phyloP scores from a whole-genome alignment of 2,329 filamentous ascomycete species.

The Fusarium sp. region DNA sequence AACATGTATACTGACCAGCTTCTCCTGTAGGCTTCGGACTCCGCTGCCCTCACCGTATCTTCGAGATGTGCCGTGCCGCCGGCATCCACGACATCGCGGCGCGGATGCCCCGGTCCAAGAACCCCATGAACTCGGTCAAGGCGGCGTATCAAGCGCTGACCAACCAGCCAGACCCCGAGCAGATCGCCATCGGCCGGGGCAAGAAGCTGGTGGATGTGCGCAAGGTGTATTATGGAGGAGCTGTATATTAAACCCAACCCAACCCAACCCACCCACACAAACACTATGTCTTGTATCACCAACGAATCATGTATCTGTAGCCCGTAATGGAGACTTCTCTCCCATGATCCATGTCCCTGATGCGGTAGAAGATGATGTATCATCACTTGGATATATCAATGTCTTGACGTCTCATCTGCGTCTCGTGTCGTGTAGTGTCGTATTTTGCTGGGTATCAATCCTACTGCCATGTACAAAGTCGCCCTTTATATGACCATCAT shows the following conservation, averaged over 20 bases:
- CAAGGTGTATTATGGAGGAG: conserved; percentile 95
- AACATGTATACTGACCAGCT: conserved; percentile 8
- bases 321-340: conserved; percentile 37
- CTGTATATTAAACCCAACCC: conserved; percentile 64
- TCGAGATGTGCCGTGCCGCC: conserved; percentile 88
- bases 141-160: conserved; percentile 85
- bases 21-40: conserved; percentile 84
- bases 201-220: conserved; percentile 96
- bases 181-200: conserved; percentile 87
- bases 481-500: background rate
- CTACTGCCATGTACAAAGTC: background rate
- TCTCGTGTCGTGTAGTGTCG: conserved; percentile 17
- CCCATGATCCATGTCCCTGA: conserved; percentile 15
- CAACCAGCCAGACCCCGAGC: conserved; percentile 86
- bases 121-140: conserved; percentile 98
- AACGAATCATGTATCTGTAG: conserved; percentile 42
- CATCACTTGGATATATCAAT: conserved; percentile 30
- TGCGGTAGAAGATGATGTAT: conserved; percentile 21
- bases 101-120: conserved; percentile 83
- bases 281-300: conserved; percentile 38
- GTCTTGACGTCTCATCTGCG: conserved; percentile 8
- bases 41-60: conserved; percentile 89
- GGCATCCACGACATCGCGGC: conserved; percentile 90
- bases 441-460: conserved; percentile 37
- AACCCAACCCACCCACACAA: conserved; percentile 5